Percentiles rank a stretch among this genome's conserved stretches.
Evolutionary conservation across 768 basidiomycete species (phyloP).

Genomic region (Tylopilus balloui): DNA sequence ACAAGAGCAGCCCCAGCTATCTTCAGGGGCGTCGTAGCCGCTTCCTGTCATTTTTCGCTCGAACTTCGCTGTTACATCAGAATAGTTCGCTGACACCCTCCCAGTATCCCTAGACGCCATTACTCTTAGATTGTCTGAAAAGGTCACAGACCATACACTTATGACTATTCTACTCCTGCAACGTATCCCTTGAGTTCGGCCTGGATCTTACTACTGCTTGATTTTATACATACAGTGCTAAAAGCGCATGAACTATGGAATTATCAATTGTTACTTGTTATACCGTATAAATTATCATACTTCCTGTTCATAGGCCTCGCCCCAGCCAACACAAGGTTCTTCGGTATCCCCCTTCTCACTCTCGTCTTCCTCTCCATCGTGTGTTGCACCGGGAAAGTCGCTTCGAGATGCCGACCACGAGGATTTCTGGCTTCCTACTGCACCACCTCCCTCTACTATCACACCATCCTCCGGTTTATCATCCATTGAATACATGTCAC

Average conservation of each 20-base stretch:
- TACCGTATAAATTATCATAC: constrained; percentile 28
- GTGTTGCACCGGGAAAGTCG: not conserved
- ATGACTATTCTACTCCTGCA: constrained; percentile 28
- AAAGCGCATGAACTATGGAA: not conserved
- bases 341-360: constrained; percentile 40
- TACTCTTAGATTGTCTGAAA: constrained; percentile 25
- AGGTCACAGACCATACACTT: constrained; percentile 23
- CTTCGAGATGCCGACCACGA: constrained; percentile 28
- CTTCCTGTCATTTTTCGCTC: constrained; percentile 1
- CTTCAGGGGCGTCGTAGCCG: constrained; percentile 29
- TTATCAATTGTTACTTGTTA: not conserved
- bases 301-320: constrained; percentile 71
- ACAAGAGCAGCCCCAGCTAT: constrained; percentile 49
- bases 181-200: constrained; percentile 7
- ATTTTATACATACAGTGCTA: not conserved
- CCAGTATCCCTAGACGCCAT: constrained; percentile 21
- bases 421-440: constrained; percentile 29
- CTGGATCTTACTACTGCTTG: not conserved
- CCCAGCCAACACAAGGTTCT: constrained; percentile 34
- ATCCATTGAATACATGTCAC: constrained; percentile 52
- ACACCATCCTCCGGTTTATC: constrained; percentile 42
- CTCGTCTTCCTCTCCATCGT: constrained; percentile 26
- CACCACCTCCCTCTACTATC: constrained; percentile 38
- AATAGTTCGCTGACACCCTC: constrained; percentile 2
- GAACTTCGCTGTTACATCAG: constrained; percentile 1